Evolutionary conservation across 208 protist species (phyloP).

Genomic region (Leishmania turanica): DNA sequence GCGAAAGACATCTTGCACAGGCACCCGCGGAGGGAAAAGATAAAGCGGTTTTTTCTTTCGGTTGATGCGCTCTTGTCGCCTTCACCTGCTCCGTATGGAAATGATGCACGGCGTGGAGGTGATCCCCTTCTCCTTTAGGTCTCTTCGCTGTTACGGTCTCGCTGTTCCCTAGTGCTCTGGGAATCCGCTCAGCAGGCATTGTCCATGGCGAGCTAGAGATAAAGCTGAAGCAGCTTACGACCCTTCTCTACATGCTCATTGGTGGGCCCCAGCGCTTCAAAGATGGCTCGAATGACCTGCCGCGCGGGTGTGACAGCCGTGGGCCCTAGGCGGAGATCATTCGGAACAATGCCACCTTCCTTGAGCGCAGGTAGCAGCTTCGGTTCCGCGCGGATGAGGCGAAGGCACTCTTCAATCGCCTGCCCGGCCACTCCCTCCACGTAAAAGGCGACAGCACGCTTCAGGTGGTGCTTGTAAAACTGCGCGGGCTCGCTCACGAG

Average conservation of each 20-base stretch:
- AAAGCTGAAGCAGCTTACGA: slow-evolving; percentile 72
- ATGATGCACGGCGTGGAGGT: background rate
- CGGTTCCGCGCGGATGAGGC: slow-evolving; percentile 74
- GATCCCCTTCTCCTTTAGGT: too few species aligned
- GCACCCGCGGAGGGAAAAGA: too few species aligned
- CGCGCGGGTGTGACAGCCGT: slow-evolving; percentile 66
- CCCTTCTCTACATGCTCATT: slow-evolving; percentile 74
- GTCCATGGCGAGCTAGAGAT: slow-evolving; percentile 31
- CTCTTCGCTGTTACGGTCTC: background rate
- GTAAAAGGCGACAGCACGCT: slow-evolving; percentile 74
- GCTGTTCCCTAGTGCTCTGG: background rate
- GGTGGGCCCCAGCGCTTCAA: slow-evolving; percentile 70
- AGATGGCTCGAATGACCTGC: slow-evolving; percentile 59
- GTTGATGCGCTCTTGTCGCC: background rate
- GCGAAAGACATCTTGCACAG: background rate
- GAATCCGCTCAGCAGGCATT: background rate
- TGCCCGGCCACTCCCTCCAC: slow-evolving; percentile 63
- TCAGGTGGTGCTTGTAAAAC: slow-evolving; percentile 77
- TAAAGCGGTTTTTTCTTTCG: background rate
- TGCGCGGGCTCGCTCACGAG: slow-evolving; percentile 56
- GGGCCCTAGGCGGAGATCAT: slow-evolving; percentile 56
- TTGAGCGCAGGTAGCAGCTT: slow-evolving; percentile 80
- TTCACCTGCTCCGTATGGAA: background rate
- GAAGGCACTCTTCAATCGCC: slow-evolving; percentile 77
- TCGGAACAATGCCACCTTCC: slow-evolving; percentile 48